A percentile compares a stretch with the other conserved stretches of the same genome.
Evolutionary conservation across 2,329 filamentous ascomycete genomes (phyloP).

Genomic region (Neurospora sp.): DNA sequence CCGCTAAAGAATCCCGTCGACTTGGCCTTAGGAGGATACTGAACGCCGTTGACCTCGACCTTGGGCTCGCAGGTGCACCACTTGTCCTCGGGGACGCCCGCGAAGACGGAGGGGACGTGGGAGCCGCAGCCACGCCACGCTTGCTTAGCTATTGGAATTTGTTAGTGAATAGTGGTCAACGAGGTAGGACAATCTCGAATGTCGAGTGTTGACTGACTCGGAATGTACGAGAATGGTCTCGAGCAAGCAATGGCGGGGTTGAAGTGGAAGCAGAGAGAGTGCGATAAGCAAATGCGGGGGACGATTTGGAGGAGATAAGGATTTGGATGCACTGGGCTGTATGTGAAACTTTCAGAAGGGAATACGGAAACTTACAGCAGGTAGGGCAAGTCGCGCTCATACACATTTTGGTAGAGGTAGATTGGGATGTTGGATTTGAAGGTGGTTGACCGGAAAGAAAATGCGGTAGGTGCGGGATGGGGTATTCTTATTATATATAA

Average conservation of each 20-base stretch:
- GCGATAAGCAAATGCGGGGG: neutral
- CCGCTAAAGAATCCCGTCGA: neutral
- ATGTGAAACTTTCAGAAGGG: neutral
- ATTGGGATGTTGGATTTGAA: neutral
- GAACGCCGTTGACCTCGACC: conserved; percentile 32
- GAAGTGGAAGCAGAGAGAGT: neutral
- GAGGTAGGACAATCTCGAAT: neutral
- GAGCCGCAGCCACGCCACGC: conserved; percentile 40
- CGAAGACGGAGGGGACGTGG: conserved; percentile 35
- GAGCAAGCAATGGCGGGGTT: neutral
- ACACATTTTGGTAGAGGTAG: conserved; percentile 26
- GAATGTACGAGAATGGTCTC: neutral
- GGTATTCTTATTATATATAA: neutral
- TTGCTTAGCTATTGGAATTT: conserved; percentile 29
- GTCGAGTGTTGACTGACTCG: neutral
- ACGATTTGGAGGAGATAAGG: neutral
- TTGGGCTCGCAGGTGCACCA: conserved; percentile 39
- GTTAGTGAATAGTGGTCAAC: neutral
- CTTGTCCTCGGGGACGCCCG: conserved; percentile 31
- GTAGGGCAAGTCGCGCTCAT: conserved; percentile 29
- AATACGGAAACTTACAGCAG: conserved; percentile 27
- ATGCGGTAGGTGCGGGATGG: neutral
- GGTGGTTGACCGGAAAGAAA: neutral
- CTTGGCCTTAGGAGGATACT: conserved; percentile 35
- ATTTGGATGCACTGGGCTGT: neutral